Percentiles rank a stretch among this genome's conserved stretches.
Evolutionary conservation across 2,329 filamentous ascomycete species (phyloP).

Genomic region (Epichloe baconii): DNA sequence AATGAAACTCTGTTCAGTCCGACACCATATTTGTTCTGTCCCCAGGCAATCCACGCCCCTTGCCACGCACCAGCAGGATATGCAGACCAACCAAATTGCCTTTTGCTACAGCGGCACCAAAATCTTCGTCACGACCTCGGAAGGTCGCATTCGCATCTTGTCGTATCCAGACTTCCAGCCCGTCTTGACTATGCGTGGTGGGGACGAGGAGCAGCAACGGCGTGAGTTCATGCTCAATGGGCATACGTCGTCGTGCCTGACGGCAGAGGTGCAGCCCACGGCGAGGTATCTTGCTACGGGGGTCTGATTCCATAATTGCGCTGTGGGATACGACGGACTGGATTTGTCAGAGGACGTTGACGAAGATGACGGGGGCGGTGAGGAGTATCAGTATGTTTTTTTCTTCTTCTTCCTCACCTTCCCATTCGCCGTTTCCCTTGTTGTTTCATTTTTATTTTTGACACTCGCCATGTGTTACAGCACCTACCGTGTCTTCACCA

Average conservation of each 20-base stretch:
- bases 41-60: conserved; percentile 41
- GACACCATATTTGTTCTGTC: conserved; percentile 51
- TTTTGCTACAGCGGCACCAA: conserved; percentile 64
- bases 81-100: conserved; percentile 58
- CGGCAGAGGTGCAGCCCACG: conserved; percentile 55
- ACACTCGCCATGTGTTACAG: neutral
- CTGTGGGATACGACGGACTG: conserved; percentile 69
- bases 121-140: conserved; percentile 56
- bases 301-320: conserved; percentile 60
- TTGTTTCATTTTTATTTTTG: neutral
- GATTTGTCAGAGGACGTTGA: conserved; percentile 61
- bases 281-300: conserved; percentile 62
- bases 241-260: conserved; percentile 60
- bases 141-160: conserved; percentile 58
- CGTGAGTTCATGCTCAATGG: conserved; percentile 52
- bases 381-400: conserved; percentile 46
- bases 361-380: conserved; percentile 55
- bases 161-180: conserved; percentile 53
- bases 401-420: neutral
- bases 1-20: conserved; percentile 26
- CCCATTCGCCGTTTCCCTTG: neutral
- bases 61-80: conserved; percentile 44
- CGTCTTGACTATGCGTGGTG: conserved; percentile 35
- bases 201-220: conserved; percentile 17
- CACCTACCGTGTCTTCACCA: too few relatives aligned